Percentiles rank a stretch among this genome's conserved stretches.
These are phyloP conservation scores for Cryphonectria naterciae DNA, from an alignment of 2,329 filamentous ascomycete genomes.

Conservation along the genomic window DNA sequence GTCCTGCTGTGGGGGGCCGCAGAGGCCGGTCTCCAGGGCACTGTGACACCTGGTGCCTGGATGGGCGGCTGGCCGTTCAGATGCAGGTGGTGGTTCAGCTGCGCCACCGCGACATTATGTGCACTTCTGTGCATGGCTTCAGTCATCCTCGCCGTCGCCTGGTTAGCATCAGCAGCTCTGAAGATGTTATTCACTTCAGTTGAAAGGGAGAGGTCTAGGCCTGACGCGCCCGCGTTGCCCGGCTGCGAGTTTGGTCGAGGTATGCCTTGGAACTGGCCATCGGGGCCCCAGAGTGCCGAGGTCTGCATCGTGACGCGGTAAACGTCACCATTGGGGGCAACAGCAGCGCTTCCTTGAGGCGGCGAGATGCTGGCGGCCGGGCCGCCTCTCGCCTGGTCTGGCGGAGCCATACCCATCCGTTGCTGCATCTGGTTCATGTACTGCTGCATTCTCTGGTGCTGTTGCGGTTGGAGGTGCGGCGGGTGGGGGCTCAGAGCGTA, in stretches of 20 bases:
- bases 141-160: slow-evolving; percentile 48
- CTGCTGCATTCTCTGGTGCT: slow-evolving; percentile 49
- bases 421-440: slow-evolving; percentile 50
- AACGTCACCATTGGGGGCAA: slow-evolving; percentile 55
- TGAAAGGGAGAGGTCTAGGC: slow-evolving; percentile 41
- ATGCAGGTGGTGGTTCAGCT: slow-evolving; percentile 43
- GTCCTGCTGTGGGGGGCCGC: slow-evolving; percentile 51
- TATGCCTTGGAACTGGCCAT: slow-evolving; percentile 31
- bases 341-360: slow-evolving; percentile 33
- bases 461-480: slow-evolving; percentile 29
- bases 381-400: slow-evolving; percentile 47
- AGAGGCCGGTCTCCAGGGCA: slow-evolving; percentile 40
- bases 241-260: slow-evolving; percentile 31
- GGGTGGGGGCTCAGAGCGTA: no score
- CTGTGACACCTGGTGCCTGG: slow-evolving; percentile 47
- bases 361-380: slow-evolving; percentile 27
- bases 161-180: slow-evolving; percentile 49
- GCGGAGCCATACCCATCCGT: slow-evolving; percentile 47
- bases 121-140: slow-evolving; percentile 57
- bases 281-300: slow-evolving; percentile 40
- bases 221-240: slow-evolving; percentile 30
- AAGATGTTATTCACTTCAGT: slow-evolving; percentile 52
- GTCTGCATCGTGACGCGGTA: slow-evolving; percentile 55
- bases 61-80: slow-evolving; percentile 37
- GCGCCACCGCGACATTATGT: slow-evolving; percentile 49